phyloP scores from a whole-genome alignment of 2,329 filamentous ascomycete species.

The Talaromyces sp. region DNA sequence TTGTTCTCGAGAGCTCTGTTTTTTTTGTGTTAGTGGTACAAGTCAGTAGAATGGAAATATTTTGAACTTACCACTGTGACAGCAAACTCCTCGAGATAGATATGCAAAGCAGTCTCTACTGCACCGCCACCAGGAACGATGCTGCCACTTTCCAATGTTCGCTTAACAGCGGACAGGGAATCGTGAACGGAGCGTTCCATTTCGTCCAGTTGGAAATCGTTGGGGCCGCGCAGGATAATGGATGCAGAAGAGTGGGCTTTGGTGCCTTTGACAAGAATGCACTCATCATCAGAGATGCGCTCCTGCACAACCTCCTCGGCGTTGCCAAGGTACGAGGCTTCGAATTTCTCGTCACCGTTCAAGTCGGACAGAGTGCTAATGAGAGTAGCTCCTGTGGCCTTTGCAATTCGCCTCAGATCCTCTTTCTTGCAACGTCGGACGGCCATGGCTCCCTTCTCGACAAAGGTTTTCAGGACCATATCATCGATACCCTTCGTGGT shows the following conservation, averaged over 20 bases:
- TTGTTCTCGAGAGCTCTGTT: conserved; percentile 81
- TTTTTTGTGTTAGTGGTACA: background rate
- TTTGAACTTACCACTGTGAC: conserved; percentile 70
- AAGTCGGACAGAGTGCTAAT: conserved; percentile 91
- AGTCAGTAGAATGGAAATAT: background rate
- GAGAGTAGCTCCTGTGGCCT: conserved; percentile 88
- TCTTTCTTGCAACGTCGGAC: conserved; percentile 98
- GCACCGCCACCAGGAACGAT: conserved; percentile 95
- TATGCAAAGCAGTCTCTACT: conserved; percentile 97
- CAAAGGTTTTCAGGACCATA: conserved; percentile 85
- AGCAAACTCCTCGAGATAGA: conserved; percentile 97
- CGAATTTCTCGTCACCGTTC: conserved; percentile 96
- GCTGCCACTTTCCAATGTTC: conserved; percentile 91
- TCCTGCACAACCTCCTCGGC: conserved; percentile 98
- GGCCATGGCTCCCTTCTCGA: conserved; percentile 93
- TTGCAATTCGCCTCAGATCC: conserved; percentile 90
- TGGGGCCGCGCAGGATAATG: conserved; percentile 89
- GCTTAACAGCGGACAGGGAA: conserved; percentile 92
- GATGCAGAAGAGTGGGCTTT: conserved; percentile 92
- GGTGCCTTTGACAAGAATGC: conserved; percentile 92
- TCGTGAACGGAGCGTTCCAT: conserved; percentile 99
- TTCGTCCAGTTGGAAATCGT: conserved; percentile 95
- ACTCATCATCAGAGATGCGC: conserved; percentile 97
- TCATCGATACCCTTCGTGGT: conserved; percentile 99
- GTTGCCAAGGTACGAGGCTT: conserved; percentile 78